Evolutionary conservation across 2,329 filamentous ascomycete genomes (phyloP).

Genomic region (Leptographium wingfieldii): DNA sequence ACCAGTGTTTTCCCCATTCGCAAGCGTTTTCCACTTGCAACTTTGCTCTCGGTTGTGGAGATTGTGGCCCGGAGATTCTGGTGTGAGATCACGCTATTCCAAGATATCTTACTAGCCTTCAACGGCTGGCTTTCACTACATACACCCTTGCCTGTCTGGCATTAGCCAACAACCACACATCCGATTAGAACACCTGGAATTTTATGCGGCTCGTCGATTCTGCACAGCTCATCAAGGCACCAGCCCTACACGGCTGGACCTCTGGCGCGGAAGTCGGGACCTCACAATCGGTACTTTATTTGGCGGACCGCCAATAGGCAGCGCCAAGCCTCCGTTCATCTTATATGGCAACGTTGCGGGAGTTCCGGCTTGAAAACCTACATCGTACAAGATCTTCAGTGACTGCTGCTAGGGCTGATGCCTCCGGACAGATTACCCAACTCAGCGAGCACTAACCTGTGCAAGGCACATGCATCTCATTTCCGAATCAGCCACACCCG

Average conservation of each 20-base stretch:
- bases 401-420: neutral
- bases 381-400: neutral
- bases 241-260: neutral
- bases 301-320: neutral
- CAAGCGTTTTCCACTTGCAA: neutral
- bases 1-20: neutral
- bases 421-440: neutral
- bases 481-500: neutral
- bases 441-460: neutral
- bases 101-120: neutral
- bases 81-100: neutral
- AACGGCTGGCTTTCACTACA: neutral
- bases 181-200: neutral
- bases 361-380: neutral
- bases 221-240: neutral
- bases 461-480: neutral
- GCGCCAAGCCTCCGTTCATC: neutral
- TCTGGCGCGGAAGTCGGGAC: neutral
- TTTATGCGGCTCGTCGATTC: neutral
- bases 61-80: neutral
- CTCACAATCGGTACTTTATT: neutral
- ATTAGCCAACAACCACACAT: neutral
- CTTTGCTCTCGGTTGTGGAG: neutral
- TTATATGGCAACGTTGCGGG: neutral
- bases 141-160: neutral